Evolutionary conservation across 805 yeast genomes (phyloP), one percentile per base, ranked within the genome.

Genomic region (Zygosaccharomyces gambellarensis): DNA sequence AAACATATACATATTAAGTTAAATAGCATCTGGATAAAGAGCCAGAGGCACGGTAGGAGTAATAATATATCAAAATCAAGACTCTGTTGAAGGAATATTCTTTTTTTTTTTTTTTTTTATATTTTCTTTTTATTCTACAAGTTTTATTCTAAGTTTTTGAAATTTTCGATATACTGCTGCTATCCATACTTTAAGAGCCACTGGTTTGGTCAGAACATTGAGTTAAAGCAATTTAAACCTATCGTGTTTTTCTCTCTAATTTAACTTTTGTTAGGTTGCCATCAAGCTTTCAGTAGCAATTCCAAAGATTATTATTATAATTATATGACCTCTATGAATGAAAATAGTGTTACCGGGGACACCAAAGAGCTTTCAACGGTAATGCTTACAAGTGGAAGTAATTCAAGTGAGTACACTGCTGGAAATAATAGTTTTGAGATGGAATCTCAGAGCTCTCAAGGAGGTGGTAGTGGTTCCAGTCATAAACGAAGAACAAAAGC

Each of bases 401-500:
- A 42, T 30, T 42, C 45, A 1, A 30, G 45, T 30, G 45, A 42
- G 17, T 42, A 30, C 34, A 27, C 14, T 14, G 45, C 36, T 19
- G 45, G 38, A 10, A 19, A 30, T 14, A 17, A 25, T 9, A 30
- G 29, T 9, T 11, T 30, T 21, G 45, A 42, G 25, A 14, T 29
- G 17, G 45, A 42, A 21, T 17, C 45, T 23, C 45, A 42, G 17
- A 22, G 45, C 12, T 42, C 45, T 9, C 39, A 31, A 28, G 21
- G 36, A 8, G 39, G 21, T 45, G 28, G 45, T 36, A 46, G 36
- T 17, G 43, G 46, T 19, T 38, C 36, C 19, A 49, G 55, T 39
- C 28, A 25, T 25, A 73, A 86, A 44, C 83, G 84, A 59, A 59
- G 90, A 49, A 75, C 85, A 7, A 86, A 86, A 62, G 89, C 85